Base-by-base conservation (phyloP, 192 early-diverging fungal species). In the Entophlyctis luteolus region DNA sequence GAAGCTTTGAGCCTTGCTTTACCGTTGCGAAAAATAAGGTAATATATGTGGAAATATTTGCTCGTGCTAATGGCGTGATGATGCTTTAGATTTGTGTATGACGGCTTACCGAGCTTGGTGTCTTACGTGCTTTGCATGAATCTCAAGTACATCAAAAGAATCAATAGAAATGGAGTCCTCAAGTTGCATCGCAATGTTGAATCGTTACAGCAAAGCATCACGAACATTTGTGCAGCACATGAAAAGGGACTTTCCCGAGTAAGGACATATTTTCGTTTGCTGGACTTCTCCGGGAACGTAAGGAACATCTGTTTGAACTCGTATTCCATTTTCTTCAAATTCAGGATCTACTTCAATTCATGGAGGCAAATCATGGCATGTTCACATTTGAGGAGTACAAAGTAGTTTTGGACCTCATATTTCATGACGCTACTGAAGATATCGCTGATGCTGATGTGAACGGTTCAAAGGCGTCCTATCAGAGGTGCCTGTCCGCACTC, bases 191-290 rank as follows among this genome's bases (percentile, higher is more conserved):
- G 90, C 59, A 94, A 94, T 59, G 86, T 94, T 4, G 78, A 89
- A 14, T 89, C 92, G 6, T 73, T 94, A 42, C 92, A 94, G 49
- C 94, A 96, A 68, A 91, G 93, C 69, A 72, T 96, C 25, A 91
- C 84, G 25, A 94, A 91, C 72, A 86, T 94, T 75, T 72, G 79
- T 10, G 63, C 79, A 45, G 75, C 84, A 3, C 83, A 85, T 55
- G 83, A 87, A 45, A 81, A 83, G 42, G 82, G 83, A 5, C 76
- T 95, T 49, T 89, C 89, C 37, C 77, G 77, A 33, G 88, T 88
- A 0, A 79, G 85, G 32, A 72, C 73, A 48, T 95, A 91, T 71
- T 93, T 90, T 65, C 84, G 89, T 72, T 71, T 95, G 53, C 86
- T 87, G 34, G 81, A 82, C 23, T 46, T 86, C 27, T 83, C 79